Base-by-base conservation (phyloP, 169 alveolate species). In the Babesia gibsoni region DNA sequence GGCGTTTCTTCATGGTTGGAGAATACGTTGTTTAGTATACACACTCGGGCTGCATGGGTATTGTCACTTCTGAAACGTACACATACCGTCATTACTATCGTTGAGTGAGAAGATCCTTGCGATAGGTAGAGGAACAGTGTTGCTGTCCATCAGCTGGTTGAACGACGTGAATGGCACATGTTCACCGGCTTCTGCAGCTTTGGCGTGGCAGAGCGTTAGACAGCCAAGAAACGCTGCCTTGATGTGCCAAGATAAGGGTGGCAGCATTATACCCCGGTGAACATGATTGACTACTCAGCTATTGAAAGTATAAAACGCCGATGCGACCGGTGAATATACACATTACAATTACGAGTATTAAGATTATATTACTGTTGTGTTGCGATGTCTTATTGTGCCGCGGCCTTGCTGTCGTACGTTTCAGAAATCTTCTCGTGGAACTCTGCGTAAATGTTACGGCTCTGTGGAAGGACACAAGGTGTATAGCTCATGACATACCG, bases 81-180 rank as follows among this genome's bases (percentile, higher is more conserved):
- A 8, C 53, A 27, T 67, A 77, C 86, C 66, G 52, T 67, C 64
- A 42, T 77, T 36, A 22, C 52, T 23, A 45, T 77, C 86, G 35
- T 52, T 56, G 30, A 77, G 35, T 22, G 80, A 56, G 43, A 77
- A 59, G 50, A 77, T 53, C 50, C 67, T 77, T 22, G 86, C 86
- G 37, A 77, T 77, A 14, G 70, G 63, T 5, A 53, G 35, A 22
- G 86, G 86, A 29, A 77, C 75, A 43, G 37, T 67, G 45, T 41
- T 59, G 48, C 75, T 29, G 32, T 77, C 78, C 42, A 77, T 50
- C 20, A 42, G 45, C 42, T 61, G 72, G 45, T 41, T 61, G 48
- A 61, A 61, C 3, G 56, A 27, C 3, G 57, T 22, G 32, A 61
- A 46, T 8, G 59, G 45, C 20, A 37, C 72, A 5, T 30, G 36